Base-by-base conservation (phyloP, 495 filamentous ascomycete genomes). In the Neurospora sp. region DNA sequence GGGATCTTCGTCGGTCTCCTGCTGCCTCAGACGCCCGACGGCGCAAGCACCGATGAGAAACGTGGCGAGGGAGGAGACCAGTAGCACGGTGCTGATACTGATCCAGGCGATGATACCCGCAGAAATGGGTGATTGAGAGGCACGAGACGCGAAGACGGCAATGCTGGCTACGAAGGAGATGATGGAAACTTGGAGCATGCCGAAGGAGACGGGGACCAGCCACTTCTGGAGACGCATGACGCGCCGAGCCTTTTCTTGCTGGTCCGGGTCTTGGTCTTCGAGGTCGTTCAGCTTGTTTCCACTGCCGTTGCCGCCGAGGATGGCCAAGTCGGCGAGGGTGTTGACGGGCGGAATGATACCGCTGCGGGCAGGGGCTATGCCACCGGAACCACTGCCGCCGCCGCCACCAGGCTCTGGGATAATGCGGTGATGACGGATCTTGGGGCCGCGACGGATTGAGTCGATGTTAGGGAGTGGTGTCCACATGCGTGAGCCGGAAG, bases 371-470 rank as follows among this genome's bases (percentile, higher is more conserved):
- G 27, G 22, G 20, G 53, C 53, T 35, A 61, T 18, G 22, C 53
- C 53, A 18, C 27, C 27, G 3, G 14, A 1, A 53, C 46, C 46
- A 3, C 11, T 6, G 48, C 20, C 20, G 48, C 42, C 41, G n/a
- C 42, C 42, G 9, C 42, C 20, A 1, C 48, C 48, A 14, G 53
- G 53, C 16, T 69, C 74, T 16, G 40, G 68, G 0, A 70, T 68
- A 22, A 77, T 20, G 20, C 75, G 75, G 37, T 40, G 20, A 48
- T 75, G 71, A 12, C 75, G 75, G 14, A 75, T 37, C 7, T 41
- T 71, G 3, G 75, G 75, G 10, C 75, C 75, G 31, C 71, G 75
- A n/a, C 75, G 73, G 46, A 77, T 68, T 1, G 73, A 74, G 20
- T 68, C 68, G 39, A 76, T 39, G 39, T 76, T 71, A 0, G 70